These are phyloP conservation scores for Moricandia moricandioides DNA, from an alignment of 345 rosid species.

Conservation along the genomic window DNA sequence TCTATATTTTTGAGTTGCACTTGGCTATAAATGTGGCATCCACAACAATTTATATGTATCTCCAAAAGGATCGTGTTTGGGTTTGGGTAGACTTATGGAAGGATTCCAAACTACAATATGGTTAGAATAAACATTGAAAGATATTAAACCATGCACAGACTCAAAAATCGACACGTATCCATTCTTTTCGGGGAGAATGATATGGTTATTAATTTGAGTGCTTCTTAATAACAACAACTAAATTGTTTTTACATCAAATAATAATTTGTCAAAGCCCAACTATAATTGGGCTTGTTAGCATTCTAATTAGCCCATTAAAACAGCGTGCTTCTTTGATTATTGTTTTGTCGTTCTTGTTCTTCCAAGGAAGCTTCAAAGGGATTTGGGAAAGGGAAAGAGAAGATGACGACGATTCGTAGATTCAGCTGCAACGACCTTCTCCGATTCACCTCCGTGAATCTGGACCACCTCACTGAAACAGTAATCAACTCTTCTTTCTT, in stretches of 20 bases:
- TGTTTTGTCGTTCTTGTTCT: not conserved
- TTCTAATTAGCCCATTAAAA: not conserved
- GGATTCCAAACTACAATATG: not conserved
- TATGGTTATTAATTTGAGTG: not conserved
- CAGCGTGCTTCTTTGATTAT: not conserved
- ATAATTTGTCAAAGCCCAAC: not conserved
- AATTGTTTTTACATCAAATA: not conserved
- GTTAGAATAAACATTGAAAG: not conserved
- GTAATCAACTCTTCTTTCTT: conserved; percentile 35
- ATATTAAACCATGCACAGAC: not conserved
- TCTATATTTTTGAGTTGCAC: not conserved
- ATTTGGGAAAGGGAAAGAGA: not conserved
- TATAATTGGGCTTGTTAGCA: conserved; percentile 12
- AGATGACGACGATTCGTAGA: conserved; percentile 88
- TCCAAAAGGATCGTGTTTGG: not conserved
- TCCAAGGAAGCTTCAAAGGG: conserved; percentile 8
- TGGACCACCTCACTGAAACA: conserved; percentile 95
- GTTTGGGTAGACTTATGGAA: not conserved
- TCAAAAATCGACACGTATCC: not conserved
- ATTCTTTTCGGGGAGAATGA: not conserved
- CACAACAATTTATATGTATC: not conserved
- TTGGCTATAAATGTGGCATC: not conserved
- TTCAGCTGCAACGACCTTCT: conserved; percentile 96
- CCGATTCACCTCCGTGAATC: conserved; percentile 74
- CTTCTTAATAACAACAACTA: not conserved